These are phyloP conservation scores for Botrytis fragariae DNA, from an alignment of 2,329 filamentous ascomycete genomes.

Conservation along the genomic window DNA sequence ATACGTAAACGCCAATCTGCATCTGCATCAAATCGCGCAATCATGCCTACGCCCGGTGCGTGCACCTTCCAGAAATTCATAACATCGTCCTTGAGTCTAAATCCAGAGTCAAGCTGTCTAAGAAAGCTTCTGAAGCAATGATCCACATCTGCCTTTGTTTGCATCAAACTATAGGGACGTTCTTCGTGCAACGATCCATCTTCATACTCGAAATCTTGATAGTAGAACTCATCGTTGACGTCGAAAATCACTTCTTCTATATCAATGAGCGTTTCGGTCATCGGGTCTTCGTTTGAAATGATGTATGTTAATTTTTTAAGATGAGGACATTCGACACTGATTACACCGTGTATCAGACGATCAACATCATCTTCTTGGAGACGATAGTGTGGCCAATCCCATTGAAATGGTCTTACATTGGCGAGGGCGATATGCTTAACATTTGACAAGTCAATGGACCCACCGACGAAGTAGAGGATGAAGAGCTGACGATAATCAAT, in stretches of 20 bases:
- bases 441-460: background rate
- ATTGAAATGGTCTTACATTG: background rate
- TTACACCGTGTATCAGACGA: background rate
- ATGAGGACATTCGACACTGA: background rate
- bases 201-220: background rate
- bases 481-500: background rate
- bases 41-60: background rate
- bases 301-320: background rate
- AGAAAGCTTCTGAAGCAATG: background rate
- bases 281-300: background rate
- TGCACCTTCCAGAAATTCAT: background rate
- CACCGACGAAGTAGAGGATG: background rate
- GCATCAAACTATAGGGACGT: background rate
- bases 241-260: background rate
- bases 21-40: background rate
- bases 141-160: background rate
- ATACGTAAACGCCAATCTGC: background rate
- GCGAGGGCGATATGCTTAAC: background rate
- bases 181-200: background rate
- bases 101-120: background rate
- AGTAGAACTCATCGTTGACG: background rate
- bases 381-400: background rate
- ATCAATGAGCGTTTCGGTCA: background rate
- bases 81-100: background rate
- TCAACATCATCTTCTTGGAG: background rate